phyloP scores from a whole-genome alignment of 176 grass and related monocot genomes.

The Typha latifolia region DNA sequence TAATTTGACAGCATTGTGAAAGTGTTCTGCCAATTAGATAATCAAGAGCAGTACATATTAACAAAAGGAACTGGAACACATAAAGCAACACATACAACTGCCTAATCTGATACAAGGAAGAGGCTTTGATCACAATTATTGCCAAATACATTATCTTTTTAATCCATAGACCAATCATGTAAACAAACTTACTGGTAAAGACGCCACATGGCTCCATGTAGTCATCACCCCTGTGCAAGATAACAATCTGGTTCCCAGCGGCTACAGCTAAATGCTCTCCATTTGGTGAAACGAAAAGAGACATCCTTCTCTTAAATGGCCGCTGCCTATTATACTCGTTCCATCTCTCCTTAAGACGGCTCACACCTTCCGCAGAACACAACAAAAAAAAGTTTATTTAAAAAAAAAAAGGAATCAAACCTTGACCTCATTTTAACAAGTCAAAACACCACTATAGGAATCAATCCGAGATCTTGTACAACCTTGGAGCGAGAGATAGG shows the following conservation, averaged over 20 bases:
- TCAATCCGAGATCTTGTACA: background rate
- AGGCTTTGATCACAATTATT: constrained; percentile 11
- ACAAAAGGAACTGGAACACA: too few relatives aligned
- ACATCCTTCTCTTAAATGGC: constrained; percentile 20
- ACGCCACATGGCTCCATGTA: constrained; percentile 54
- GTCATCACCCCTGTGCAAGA: constrained; percentile 55
- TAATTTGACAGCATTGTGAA: too few relatives aligned
- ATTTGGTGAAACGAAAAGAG: constrained; percentile 38
- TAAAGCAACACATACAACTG: too few relatives aligned
- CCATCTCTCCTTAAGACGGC: constrained; percentile 59
- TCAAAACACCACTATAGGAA: background rate
- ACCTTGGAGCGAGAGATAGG: constrained; percentile 71
- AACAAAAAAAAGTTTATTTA: constrained; percentile 6
- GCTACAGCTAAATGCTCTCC: constrained; percentile 56
- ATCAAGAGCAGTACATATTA: too few relatives aligned
- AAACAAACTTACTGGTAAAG: constrained; percentile 44
- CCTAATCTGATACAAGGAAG: too few relatives aligned
- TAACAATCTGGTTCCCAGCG: constrained; percentile 38
- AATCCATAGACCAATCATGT: constrained; percentile 4
- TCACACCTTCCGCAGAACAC: constrained; percentile 41
- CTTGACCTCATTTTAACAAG: background rate
- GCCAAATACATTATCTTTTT: constrained; percentile 4
- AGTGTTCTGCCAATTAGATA: too few relatives aligned
- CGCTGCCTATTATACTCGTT: constrained; percentile 22
- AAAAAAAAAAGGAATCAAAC: background rate